Conservation (phyloP, 2,329 filamentous ascomycete species). For the Penicillium vulpinum region DNA sequence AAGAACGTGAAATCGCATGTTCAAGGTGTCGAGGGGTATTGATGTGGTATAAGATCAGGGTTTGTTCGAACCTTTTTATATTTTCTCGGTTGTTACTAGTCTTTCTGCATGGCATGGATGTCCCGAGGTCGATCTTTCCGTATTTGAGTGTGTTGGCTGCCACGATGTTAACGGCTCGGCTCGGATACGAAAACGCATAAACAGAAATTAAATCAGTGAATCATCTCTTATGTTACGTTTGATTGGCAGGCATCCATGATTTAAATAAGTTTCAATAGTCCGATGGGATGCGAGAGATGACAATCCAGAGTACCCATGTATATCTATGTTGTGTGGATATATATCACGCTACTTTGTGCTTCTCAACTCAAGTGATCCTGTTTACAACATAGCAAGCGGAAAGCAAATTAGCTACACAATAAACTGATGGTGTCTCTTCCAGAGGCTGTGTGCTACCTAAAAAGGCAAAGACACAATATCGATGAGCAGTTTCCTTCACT, state of each 20-base stretch:
- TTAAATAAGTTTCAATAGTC: not conserved
- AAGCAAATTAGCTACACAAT: too few species aligned
- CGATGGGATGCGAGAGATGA: too few species aligned
- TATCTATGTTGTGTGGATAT: too few species aligned
- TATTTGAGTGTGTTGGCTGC: not conserved
- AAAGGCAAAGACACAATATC: too few species aligned
- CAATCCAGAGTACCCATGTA: too few species aligned
- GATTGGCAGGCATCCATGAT: too few species aligned
- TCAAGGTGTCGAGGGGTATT: not conserved
- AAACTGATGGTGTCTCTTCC: too few species aligned
- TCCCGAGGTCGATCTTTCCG: slow-evolving; percentile 1
- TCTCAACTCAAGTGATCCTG: too few species aligned
- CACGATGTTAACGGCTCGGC: not conserved
- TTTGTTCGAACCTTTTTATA: not conserved
- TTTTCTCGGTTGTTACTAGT: not conserved
- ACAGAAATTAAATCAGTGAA: not conserved
- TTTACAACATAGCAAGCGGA: too few species aligned
- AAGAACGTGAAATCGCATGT: slow-evolving; percentile 24
- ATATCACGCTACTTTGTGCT: too few species aligned
- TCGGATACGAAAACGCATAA: not conserved
- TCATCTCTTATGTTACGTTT: not conserved
- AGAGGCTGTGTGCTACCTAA: too few species aligned
- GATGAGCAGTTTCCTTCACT: too few species aligned
- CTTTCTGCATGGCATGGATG: not conserved
- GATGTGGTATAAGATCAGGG: not conserved